Evolutionary conservation across 495 filamentous ascomycete genomes (phyloP), one percentile per base, ranked within the genome.

Genomic region (Haplographium delicatum): DNA sequence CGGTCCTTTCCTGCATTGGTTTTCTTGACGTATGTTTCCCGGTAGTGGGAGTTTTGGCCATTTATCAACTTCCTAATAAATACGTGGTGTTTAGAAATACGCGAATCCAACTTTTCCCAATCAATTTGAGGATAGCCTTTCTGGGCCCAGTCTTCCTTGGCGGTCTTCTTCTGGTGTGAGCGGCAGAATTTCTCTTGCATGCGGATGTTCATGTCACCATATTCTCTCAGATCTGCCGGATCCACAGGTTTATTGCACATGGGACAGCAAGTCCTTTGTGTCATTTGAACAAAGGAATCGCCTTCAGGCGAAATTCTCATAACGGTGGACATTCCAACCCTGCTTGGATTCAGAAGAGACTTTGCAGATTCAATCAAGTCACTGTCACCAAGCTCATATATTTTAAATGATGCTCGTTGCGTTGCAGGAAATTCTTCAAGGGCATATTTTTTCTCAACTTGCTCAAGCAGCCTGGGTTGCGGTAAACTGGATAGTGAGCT

Each of bases 121-220:
- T 91, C 65, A 55, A 96, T 91, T 0, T 69, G 63, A 2, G 91
- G 93, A 65, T 94, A 96, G 1, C 80, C 79, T 31, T 73, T 76
- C 9, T 70, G 58, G 11, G 55, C 56, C 83, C 89, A 95, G 43
- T 79, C 68, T 3, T 72, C 62, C 45, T 72, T 59, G 7, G 88
- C 86, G 3, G 75, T 70, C 4, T 63, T 55, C 18, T 70, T 69
- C 54, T 81, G 80, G 67, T 96, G 91, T 0, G 74, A 71, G 20
- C 74, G 67, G 65, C 91, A 96, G 66, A 96, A 95, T 26, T 64
- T 62, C 23, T 69, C 63, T 61, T 88, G 83, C 23, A 80, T 71
- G 10, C 76, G 76, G 35, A 86, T 68, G 9, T 75, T 83, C 62
- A 82, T 77, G 19, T 69, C 69, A 0, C 70, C 69, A 28, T 67